phyloP scores from a whole-genome alignment of 192 early-diverging fungal species.

The Backusella liffmaniae region DNA sequence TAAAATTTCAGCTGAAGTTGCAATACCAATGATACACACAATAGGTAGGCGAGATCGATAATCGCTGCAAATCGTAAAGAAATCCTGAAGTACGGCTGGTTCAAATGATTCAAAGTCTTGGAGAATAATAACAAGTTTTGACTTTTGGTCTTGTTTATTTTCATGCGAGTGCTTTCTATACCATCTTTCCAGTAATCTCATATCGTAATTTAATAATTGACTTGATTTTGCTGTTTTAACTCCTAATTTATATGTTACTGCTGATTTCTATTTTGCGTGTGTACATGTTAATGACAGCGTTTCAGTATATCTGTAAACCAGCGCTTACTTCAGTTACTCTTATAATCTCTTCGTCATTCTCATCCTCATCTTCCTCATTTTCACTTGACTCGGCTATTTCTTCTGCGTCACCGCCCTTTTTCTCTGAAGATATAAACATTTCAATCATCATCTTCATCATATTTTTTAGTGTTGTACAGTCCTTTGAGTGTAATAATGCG shows the following conservation, averaged over 20 bases:
- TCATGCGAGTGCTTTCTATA: conserved; percentile 33
- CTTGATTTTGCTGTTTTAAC: conserved; percentile 7
- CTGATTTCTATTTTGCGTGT: neutral
- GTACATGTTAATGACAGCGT: too few relatives aligned
- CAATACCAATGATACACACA: conserved; percentile 80
- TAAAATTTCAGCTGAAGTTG: conserved; percentile 80
- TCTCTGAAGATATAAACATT: conserved; percentile 50
- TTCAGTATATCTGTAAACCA: neutral
- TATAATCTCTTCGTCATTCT: conserved; percentile 21
- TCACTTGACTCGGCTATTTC: neutral
- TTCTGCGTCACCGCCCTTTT: neutral
- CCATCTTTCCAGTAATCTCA: conserved; percentile 68
- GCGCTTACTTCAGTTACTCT: neutral
- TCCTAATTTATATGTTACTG: conserved; percentile 9
- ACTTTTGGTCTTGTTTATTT: conserved; percentile 15
- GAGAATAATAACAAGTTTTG: conserved; percentile 69
- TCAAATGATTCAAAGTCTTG: conserved; percentile 90
- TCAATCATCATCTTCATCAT: conserved; percentile 68
- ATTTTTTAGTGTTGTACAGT: conserved; percentile 61
- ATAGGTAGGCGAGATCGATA: conserved; percentile 74
- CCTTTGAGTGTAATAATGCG: conserved; percentile 65
- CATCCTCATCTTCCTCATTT: conserved; percentile 36
- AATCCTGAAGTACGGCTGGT: conserved; percentile 65
- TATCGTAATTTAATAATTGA: conserved; percentile 59
- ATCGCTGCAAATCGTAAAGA: conserved; percentile 71